Evolutionary conservation across 2,329 filamentous ascomycete species (phyloP).

Genomic region (Cladobotryum protrusum): DNA sequence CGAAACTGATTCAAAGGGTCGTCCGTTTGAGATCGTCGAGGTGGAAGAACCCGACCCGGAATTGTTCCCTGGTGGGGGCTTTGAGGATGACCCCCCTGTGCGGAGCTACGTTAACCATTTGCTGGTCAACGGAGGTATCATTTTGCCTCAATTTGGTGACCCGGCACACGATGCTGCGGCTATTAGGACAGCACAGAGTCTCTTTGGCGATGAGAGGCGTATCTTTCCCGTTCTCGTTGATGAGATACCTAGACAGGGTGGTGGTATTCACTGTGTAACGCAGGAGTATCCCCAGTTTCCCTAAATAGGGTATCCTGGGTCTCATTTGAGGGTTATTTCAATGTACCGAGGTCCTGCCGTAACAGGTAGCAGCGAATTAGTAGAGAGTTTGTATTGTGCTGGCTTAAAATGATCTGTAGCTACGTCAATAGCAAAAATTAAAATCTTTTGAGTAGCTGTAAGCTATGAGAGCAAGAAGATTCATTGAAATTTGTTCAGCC

Average conservation of each 20-base stretch:
- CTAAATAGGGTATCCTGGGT: not conserved
- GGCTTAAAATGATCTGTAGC: too few species aligned
- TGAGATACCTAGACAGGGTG: conserved; percentile 17
- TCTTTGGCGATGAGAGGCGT: conserved; percentile 13
- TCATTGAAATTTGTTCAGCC: too few species aligned
- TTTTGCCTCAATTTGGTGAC: conserved; percentile 24
- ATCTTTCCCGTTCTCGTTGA: conserved; percentile 16
- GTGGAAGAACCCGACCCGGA: conserved; percentile 17
- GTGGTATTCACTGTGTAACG: conserved; percentile 24
- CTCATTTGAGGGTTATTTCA: not conserved
- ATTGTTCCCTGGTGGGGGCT: not conserved
- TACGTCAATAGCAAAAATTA: too few species aligned
- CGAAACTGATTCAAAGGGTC: conserved; percentile 18
- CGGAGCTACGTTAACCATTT: conserved; percentile 22
- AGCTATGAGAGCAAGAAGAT: too few species aligned
- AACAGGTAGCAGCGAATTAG: too few species aligned
- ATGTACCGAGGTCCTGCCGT: not conserved
- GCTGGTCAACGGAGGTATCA: conserved; percentile 23
- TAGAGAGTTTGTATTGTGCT: too few species aligned
- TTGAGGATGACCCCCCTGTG: conserved; percentile 4
- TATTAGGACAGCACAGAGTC: conserved; percentile 1
- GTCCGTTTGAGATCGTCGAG: conserved; percentile 18
- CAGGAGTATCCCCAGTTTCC: conserved; percentile 18
- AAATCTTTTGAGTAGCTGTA: too few species aligned
- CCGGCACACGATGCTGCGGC: conserved; percentile 18